Percentiles rank a stretch among this genome's conserved stretches.
phyloP scores from a whole-genome alignment of 441 rosid species.

The Breynia disticha region DNA sequence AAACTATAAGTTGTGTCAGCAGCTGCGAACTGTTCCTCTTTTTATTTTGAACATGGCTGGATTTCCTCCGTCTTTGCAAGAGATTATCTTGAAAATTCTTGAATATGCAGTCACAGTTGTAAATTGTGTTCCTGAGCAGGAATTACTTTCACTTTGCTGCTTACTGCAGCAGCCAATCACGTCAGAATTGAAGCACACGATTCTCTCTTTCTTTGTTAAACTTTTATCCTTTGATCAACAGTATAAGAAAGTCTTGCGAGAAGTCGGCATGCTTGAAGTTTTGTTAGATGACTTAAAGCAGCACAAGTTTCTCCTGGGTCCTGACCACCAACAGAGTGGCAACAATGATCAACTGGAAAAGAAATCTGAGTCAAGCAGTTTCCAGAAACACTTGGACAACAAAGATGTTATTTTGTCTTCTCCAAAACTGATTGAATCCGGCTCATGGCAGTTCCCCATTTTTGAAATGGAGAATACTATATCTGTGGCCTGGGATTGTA shows the following conservation, averaged over 20 bases:
- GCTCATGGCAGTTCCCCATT: constrained; percentile 66
- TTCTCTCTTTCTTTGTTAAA: constrained; percentile 93
- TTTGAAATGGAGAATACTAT: constrained; percentile 86
- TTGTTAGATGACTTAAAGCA: constrained; percentile 95
- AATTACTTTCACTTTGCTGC: constrained; percentile 96
- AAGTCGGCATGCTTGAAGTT: constrained; percentile 97
- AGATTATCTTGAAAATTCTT: constrained; percentile 93
- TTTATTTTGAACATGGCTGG: constrained; percentile 95
- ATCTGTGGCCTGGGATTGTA: constrained; percentile 91
- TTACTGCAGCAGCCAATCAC: constrained; percentile 94
- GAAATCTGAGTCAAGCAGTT: constrained; percentile 73
- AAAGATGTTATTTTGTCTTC: constrained; percentile 89
- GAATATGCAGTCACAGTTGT: constrained; percentile 99
- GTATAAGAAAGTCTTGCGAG: constrained; percentile 95
- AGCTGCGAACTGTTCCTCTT: constrained; percentile 91
- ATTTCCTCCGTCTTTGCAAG: constrained; percentile 90
- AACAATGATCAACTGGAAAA: constrained; percentile 43
- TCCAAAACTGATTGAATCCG: constrained; percentile 83
- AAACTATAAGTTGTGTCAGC: constrained; percentile 89
- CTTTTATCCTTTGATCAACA: constrained; percentile 98
- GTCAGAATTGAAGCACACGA: constrained; percentile 82
- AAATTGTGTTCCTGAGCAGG: constrained; percentile 99
- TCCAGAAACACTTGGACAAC: constrained; percentile 74
- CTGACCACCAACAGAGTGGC: constrained; percentile 47
- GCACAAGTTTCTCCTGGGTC: constrained; percentile 82